These are phyloP conservation scores for Trichoderma erinaceum DNA, from an alignment of 495 filamentous ascomycete species.

Conservation along the genomic window DNA sequence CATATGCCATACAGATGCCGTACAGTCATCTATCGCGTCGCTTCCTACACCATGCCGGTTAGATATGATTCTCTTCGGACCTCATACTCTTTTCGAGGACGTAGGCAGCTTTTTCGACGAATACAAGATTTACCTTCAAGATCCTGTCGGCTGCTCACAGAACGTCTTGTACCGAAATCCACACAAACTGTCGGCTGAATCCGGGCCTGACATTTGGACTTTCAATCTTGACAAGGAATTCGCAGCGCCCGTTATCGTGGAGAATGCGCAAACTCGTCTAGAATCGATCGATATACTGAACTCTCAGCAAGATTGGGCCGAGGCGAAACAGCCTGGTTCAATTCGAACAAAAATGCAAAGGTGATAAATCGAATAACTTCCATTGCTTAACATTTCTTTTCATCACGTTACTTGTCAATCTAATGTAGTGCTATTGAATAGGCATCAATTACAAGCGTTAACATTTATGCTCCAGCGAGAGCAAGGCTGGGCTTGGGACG, in stretches of 20 bases:
- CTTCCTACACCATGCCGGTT: conserved; percentile 18
- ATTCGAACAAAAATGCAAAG: conserved; percentile 28
- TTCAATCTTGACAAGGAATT: neutral
- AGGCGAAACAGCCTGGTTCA: conserved; percentile 25
- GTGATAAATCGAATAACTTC: conserved; percentile 18
- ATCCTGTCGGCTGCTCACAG: conserved; percentile 28
- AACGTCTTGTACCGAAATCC: conserved; percentile 41
- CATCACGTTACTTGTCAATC: conserved; percentile 33
- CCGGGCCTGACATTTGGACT: conserved; percentile 17
- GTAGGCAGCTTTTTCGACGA: conserved; percentile 31
- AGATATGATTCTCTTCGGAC: conserved; percentile 28
- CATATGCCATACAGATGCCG: neutral
- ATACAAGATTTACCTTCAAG: conserved; percentile 34
- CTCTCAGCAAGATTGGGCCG: conserved; percentile 19
- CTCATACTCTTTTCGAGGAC: conserved; percentile 24
- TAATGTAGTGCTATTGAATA: conserved; percentile 37
- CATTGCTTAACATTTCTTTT: conserved; percentile 6
- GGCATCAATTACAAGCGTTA: conserved; percentile 40
- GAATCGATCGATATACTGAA: conserved; percentile 19
- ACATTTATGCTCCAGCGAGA: conserved; percentile 40
- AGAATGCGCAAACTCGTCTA: neutral
- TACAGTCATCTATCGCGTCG: neutral
- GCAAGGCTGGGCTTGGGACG: conserved; percentile 28
- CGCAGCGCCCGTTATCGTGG: neutral
- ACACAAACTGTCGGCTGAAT: conserved; percentile 32